These are phyloP conservation scores for Hapsidospora chrysogenum DNA, from an alignment of 495 filamentous ascomycete species.

Conservation along the genomic window DNA sequence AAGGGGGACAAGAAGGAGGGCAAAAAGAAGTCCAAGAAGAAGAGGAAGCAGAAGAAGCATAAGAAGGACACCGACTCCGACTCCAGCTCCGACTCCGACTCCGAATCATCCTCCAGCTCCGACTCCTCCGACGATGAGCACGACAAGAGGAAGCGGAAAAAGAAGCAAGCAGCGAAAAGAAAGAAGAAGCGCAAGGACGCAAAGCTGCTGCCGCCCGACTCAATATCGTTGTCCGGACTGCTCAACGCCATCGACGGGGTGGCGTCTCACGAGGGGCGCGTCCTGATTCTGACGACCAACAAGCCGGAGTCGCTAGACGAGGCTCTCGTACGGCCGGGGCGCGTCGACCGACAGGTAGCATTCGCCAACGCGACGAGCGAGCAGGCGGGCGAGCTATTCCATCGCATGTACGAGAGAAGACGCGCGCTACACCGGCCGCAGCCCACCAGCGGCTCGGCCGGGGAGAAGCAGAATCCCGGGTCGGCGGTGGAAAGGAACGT, in stretches of 20 bases:
- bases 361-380: slow-evolving; percentile 47
- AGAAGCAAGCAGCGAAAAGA: slow-evolving; percentile 14
- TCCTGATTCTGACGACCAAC: slow-evolving; percentile 79
- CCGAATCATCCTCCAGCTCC: too few species aligned
- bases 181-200: slow-evolving; percentile 12
- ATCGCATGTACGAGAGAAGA: slow-evolving; percentile 58
- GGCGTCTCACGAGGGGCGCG: slow-evolving; percentile 60
- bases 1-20: not conserved
- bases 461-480: not conserved
- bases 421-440: slow-evolving; percentile 13
- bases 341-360: slow-evolving; percentile 55
- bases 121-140: too few species aligned
- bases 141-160: slow-evolving; percentile 5
- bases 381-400: slow-evolving; percentile 52
- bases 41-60: slow-evolving; percentile 1
- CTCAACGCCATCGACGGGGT: slow-evolving; percentile 80
- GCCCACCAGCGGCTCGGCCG: not conserved
- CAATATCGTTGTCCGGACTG: slow-evolving; percentile 57
- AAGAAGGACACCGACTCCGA: not conserved
- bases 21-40: not conserved
- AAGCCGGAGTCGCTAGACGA: slow-evolving; percentile 55
- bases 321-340: slow-evolving; percentile 59
- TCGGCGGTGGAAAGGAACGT: too few species aligned
- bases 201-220: slow-evolving; percentile 3
- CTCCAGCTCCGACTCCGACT: not conserved